Evolutionary conservation across 345 rosid genomes (phyloP), one percentile per base, ranked within the genome.

Genomic region (Moricandia moricandioides): DNA sequence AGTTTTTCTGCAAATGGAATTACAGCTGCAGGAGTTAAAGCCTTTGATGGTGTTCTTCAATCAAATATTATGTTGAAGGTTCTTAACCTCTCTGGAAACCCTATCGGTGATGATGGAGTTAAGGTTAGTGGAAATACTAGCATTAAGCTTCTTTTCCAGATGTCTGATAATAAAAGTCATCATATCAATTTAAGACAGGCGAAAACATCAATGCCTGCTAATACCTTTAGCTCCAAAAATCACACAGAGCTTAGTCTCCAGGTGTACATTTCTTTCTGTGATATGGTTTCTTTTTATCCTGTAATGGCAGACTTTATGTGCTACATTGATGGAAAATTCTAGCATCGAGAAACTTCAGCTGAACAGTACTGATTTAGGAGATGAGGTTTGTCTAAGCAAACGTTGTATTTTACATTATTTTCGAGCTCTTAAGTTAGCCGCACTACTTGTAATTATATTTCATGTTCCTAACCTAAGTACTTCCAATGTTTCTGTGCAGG

Each of bases 1-100:
- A 91, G 89, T 82, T 94, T 94, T 88, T 96, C 97, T 78, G 93
- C 97, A 70, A 90, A 91, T 84, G 95, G 96, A 66, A 91, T 94
- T 78, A 89, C 97, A 51, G 89, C 95, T 5, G 84, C 86, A 69
- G 98, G 98, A 75, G 71, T 90, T 30, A 86, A 86, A 83, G 96
- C 97, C 62, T 91, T 91, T 43, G 95, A 94, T 33, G 87, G 87
- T 51, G 88, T 94, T 78, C 96, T 94, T 84, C 91, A 91, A 61
- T 85, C 97, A 57, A 94, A 90, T 85, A 72, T 88, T 77, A 78
- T 69, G 10, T 74, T 94, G 54, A 90, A 86, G 83, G 78, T 87
- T 65, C 87, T 94, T 34, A 82, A 91, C 81, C 86, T 94, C 76
- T 94, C 98, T 68, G 97, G 98, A 71, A 94, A 94, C 70, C 91